Conservation (phyloP, 257 asterid genomes). For the Solanum dulcamara region DNA sequence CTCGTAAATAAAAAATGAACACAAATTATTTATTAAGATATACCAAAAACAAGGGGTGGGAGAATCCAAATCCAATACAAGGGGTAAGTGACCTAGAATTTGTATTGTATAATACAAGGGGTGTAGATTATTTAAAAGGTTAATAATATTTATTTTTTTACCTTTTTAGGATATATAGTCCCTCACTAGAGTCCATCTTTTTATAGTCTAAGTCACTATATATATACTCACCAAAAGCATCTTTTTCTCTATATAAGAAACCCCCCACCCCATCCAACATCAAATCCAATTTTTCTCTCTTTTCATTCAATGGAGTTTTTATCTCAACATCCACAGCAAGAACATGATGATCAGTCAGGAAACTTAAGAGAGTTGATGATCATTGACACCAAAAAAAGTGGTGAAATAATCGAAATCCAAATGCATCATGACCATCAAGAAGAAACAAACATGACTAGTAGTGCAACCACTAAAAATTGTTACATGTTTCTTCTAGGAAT, state of each 20-base stretch:
- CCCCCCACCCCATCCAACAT: not conserved
- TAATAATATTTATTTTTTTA: too few species aligned
- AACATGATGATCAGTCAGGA: not conserved
- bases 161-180: not conserved
- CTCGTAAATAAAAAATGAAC: not conserved
- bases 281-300: not conserved
- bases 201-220: not conserved
- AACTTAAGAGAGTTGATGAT: not conserved
- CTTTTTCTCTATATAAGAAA: not conserved
- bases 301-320: not conserved
- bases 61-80: not conserved
- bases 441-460: slow-evolving; percentile 1
- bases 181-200: not conserved
- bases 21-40: not conserved
- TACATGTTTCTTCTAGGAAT: slow-evolving; percentile 24
- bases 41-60: not conserved
- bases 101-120: not conserved
- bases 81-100: not conserved
- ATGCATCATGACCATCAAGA: not conserved
- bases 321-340: not conserved
- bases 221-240: not conserved
- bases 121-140: not conserved
- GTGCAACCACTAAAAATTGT: not conserved
- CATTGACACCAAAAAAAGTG: not conserved
- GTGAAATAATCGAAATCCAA: not conserved